Conservation (phyloP, 208 protist species). For the Trypanosoma theileri region DNA sequence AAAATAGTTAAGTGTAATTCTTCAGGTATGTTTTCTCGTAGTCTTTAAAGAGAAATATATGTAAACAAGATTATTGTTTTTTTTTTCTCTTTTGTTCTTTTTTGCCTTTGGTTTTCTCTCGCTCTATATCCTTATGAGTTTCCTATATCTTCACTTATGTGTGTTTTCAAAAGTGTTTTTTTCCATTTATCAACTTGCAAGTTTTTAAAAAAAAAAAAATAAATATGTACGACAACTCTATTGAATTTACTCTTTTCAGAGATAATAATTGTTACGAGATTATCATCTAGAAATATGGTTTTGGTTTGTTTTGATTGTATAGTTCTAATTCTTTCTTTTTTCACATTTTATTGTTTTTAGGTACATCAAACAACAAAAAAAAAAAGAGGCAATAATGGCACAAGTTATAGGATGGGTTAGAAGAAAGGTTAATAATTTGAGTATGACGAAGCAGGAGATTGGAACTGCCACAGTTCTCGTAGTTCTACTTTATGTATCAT, state of each 20-base stretch:
- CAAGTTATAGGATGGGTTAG: too few species aligned
- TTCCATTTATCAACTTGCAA: too few species aligned
- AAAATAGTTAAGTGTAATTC: slow-evolving; percentile 13
- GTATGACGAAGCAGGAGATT: slow-evolving; percentile 17
- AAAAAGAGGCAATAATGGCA: not conserved
- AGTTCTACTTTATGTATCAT: slow-evolving; percentile 32
- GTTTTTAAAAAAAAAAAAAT: too few species aligned
- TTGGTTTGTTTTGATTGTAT: too few species aligned
- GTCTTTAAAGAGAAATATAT: slow-evolving; percentile 21
- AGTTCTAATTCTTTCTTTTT: too few species aligned
- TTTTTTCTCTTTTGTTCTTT: slow-evolving; percentile 9
- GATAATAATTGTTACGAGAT: too few species aligned
- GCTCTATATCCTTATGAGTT: too few species aligned
- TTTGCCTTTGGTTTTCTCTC: not conserved
- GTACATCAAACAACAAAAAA: not conserved
- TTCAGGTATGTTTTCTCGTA: slow-evolving; percentile 19
- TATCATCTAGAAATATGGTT: too few species aligned
- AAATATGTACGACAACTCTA: too few species aligned
- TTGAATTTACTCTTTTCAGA: too few species aligned
- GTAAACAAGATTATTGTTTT: slow-evolving; percentile 1
- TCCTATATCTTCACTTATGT: too few species aligned
- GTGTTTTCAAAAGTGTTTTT: too few species aligned
- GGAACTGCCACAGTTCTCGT: slow-evolving; percentile 22
- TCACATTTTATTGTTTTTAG: not conserved
- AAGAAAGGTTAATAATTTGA: not conserved